Percentiles rank a stretch among this genome's conserved stretches.
Conservation (phyloP, 108 stramenopile species). For the Cylindrotheca fusiformis region DNA sequence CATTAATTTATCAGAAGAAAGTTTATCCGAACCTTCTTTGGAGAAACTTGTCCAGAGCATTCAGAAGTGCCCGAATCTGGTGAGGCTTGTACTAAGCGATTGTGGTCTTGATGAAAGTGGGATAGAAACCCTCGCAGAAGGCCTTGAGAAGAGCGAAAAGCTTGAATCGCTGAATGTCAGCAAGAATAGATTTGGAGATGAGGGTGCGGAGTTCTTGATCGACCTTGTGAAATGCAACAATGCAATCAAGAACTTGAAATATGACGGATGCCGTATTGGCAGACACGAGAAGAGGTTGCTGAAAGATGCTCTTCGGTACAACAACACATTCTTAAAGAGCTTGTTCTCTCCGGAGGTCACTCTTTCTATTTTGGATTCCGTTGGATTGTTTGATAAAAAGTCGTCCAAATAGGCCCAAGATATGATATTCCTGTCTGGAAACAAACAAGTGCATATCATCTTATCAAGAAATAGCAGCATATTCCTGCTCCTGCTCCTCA, state of each 20-base stretch:
- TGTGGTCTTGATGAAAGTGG: slow-evolving; percentile 11
- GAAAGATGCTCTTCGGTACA: slow-evolving; percentile 13
- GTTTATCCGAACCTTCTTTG: neutral
- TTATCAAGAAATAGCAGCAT: too few relatives aligned
- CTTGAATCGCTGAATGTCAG: slow-evolving; percentile 4
- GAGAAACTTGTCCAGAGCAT: neutral
- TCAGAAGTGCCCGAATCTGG: neutral
- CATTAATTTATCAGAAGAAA: neutral
- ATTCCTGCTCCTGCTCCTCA: too few relatives aligned
- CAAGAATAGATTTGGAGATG: slow-evolving; percentile 12
- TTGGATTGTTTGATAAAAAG: slow-evolving; percentile 11
- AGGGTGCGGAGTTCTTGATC: slow-evolving; percentile 8
- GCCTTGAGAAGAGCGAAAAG: slow-evolving; percentile 6
- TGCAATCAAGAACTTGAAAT: slow-evolving; percentile 2
- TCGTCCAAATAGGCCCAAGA: neutral
- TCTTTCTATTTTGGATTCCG: slow-evolving; percentile 15
- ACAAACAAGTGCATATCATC: too few relatives aligned
- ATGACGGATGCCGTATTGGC: slow-evolving; percentile 8
- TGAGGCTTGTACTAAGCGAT: neutral
- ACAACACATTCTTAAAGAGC: slow-evolving; percentile 18
- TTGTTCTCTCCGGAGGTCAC: slow-evolving; percentile 16
- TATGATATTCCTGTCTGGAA: too few relatives aligned
- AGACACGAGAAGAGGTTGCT: slow-evolving; percentile 1
- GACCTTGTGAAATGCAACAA: slow-evolving; percentile 3
- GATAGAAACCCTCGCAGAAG: slow-evolving; percentile 4